Conservation (phyloP, 1,139 yeast genomes). For the Kodamaea fungicola region DNA sequence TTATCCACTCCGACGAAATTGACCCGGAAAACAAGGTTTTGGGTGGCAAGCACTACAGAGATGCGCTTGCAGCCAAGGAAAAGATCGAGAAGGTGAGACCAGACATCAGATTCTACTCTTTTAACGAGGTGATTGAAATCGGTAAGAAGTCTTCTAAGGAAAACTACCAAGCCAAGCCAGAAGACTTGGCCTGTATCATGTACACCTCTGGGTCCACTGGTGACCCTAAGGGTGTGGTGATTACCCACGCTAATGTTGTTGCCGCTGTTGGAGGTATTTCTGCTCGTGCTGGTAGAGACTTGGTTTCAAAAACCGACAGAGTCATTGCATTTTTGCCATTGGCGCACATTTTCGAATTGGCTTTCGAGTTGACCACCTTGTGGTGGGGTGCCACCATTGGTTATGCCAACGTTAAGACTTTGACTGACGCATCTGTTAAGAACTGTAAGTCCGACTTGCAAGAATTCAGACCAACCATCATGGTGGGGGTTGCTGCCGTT, state of each 20-base stretch:
- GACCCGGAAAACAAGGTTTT: conserved; percentile 62
- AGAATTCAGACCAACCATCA: conserved; percentile 84
- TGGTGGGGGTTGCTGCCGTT: conserved; percentile 99
- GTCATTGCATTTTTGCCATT: conserved; percentile 87
- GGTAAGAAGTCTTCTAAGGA: conserved; percentile 43
- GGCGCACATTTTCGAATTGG: conserved; percentile 94
- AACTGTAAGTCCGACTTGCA: conserved; percentile 87
- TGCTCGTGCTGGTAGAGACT: conserved; percentile 53
- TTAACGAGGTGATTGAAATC: conserved; percentile 59
- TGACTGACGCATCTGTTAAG: conserved; percentile 75
- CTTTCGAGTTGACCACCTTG: conserved; percentile 72
- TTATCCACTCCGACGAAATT: conserved; percentile 68
- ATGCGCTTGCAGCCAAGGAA: conserved; percentile 56
- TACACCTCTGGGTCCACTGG: conserved; percentile 99
- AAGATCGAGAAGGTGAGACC: conserved; percentile 66
- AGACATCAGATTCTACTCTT: conserved; percentile 65
- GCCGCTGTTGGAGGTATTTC: conserved; percentile 86
- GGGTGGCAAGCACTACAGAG: conserved; percentile 52
- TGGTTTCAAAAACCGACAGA: conserved; percentile 57
- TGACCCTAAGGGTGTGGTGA: conserved; percentile 93
- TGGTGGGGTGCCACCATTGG: conserved; percentile 93
- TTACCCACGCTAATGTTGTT: conserved; percentile 71
- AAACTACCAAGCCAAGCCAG: conserved; percentile 56
- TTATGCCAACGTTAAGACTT: conserved; percentile 89
- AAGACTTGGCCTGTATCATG: conserved; percentile 90